Base-by-base conservation (phyloP, 768 basidiomycete genomes). In the Sistotremastrum niveocremeum region DNA sequence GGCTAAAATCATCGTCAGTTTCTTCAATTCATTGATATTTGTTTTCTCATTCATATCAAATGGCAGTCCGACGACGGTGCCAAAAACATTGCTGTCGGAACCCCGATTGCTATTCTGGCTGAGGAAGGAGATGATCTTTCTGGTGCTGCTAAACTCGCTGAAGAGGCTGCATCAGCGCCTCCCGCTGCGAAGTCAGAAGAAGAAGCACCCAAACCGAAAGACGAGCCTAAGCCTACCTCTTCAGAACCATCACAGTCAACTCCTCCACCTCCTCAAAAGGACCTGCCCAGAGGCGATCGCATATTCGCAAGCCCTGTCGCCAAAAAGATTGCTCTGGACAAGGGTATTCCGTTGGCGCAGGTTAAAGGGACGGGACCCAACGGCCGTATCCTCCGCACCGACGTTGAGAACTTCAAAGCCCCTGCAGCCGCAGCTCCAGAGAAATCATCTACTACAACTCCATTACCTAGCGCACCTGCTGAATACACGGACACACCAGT, bases 81-180 rank as follows among this genome's bases (percentile, higher is more conserved):
- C 47, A 99, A 98, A 69, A 78, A 77, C 56, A 75, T 99, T 48
- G 58, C 71, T 41, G 90, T 99, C 56, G 95, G 95, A 49, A 74
- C 80, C 10, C 68, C 81, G 51, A 95, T 98, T 65, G 95, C 90
- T 47, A 77, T 99, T 60, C 62, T 93, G 45, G 95, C 76, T 31
- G 95, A 98, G 65, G 87, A 91, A 62, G 94, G 95, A 43, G 94
- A 98, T 60, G 93, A 98, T 60, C 59, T 95, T 49, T 83, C 90
- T 32, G 84, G 76, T 49, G 88, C 83, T 8, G 78, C 71, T 37
- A 79, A 79, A 41, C 61, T 91, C 56, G 86, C 83, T 12, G 62
- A 74, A 33, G 74, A 84, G 56, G 75, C 78, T 11, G 55, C 70
- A 4, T 65, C 73, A n/a, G 62, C 67, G 45, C 52, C 68, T 44